phyloP scores from a whole-genome alignment of 306 rosid genomes.

The Trifolium fragiferum region DNA sequence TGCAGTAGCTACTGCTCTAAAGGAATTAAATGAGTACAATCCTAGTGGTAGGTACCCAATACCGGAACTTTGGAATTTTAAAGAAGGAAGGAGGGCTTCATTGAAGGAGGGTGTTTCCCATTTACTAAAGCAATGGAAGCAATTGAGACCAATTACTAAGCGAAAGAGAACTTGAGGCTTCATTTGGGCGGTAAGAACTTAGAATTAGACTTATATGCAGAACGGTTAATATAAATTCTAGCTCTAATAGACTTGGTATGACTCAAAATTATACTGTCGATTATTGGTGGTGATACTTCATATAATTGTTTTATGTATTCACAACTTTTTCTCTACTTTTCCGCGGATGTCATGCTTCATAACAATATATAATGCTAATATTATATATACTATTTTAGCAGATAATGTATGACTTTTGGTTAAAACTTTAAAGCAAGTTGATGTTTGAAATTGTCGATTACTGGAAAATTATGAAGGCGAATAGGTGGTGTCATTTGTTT shows the following conservation, averaged over 20 bases:
- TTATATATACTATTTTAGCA: too few relatives aligned
- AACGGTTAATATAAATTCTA: neutral
- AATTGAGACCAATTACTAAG: slow-evolving; percentile 48
- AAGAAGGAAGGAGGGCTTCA: slow-evolving; percentile 63
- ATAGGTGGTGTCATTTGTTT: neutral
- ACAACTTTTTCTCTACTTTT: too few relatives aligned
- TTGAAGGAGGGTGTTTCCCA: slow-evolving; percentile 59
- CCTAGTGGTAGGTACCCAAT: slow-evolving; percentile 79
- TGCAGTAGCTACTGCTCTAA: slow-evolving; percentile 62
- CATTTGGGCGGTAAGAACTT: neutral
- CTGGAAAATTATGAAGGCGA: neutral
- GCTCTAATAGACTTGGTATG: neutral
- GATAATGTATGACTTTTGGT: neutral
- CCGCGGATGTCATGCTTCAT: too few relatives aligned
- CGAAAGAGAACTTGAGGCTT: slow-evolving; percentile 44
- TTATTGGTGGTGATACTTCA: neutral
- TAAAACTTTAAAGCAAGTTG: neutral
- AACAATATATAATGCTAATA: too few relatives aligned
- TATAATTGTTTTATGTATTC: neutral
- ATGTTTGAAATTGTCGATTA: neutral
- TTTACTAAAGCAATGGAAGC: slow-evolving; percentile 66
- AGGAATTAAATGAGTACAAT: slow-evolving; percentile 72
- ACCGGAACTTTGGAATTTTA: slow-evolving; percentile 70
- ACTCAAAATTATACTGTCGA: neutral
- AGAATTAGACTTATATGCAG: neutral